Conservation (phyloP, 495 filamentous ascomycete species). For the Thozetella sp. region DNA sequence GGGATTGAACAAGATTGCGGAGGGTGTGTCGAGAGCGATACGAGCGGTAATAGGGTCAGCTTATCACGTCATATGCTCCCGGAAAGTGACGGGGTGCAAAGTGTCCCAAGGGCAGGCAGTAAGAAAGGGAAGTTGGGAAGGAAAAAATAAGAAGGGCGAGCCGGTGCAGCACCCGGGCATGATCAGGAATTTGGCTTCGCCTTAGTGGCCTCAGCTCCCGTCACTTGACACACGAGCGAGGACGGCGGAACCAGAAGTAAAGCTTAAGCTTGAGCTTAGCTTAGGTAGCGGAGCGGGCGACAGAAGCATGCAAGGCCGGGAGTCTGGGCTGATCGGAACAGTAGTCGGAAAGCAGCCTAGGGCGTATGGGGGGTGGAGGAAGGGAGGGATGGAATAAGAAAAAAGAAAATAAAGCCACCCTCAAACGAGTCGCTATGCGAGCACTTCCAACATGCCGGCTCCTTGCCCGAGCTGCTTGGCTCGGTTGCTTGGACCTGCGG, state of each 20-base stretch:
- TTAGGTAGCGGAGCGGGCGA: conserved; percentile 12
- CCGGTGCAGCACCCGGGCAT: conserved; percentile 9
- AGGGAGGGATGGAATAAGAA: too few species aligned
- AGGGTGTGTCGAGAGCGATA: conserved; percentile 9
- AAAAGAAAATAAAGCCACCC: conserved; percentile 17
- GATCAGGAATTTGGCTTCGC: conserved; percentile 19
- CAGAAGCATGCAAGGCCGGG: conserved; percentile 10
- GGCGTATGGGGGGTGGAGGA: conserved; percentile 13
- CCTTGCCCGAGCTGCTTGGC: not conserved
- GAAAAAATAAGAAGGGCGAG: conserved; percentile 8
- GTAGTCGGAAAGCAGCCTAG: conserved; percentile 27
- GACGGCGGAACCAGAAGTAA: conserved; percentile 18
- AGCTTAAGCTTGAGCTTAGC: conserved; percentile 18
- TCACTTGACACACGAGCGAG: conserved; percentile 29
- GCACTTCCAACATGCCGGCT: conserved; percentile 11
- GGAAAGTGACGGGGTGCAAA: conserved; percentile 8
- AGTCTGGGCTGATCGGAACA: conserved; percentile 17
- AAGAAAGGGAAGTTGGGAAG: conserved; percentile 26
- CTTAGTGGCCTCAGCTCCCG: conserved; percentile 19
- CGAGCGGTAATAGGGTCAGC: conserved; percentile 11
- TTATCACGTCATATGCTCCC: conserved; percentile 28
- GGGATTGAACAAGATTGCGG: not conserved
- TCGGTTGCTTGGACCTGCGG: conserved; percentile 3
- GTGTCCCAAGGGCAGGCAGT: conserved; percentile 10
- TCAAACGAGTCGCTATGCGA: conserved; percentile 22